These are phyloP conservation scores for Citrus hindsii DNA, from an alignment of 345 rosid genomes.

Conservation along the genomic window DNA sequence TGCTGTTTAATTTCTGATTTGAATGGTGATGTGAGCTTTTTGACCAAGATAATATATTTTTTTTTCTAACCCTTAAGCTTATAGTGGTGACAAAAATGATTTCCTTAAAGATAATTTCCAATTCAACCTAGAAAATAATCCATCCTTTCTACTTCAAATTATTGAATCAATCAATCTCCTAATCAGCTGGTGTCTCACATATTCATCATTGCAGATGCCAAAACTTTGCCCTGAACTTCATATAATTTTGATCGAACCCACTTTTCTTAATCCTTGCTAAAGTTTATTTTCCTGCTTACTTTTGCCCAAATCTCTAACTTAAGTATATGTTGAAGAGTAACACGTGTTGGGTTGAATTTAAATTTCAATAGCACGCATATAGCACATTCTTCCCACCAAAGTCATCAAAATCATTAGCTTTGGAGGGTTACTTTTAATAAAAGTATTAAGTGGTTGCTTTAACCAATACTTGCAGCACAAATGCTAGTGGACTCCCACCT, in stretches of 20 bases:
- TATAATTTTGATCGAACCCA: neutral
- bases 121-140: neutral
- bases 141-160: neutral
- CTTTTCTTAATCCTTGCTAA: neutral
- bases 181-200: neutral
- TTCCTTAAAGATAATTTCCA: neutral
- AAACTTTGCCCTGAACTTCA: neutral
- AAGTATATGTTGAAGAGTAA: neutral
- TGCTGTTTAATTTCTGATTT: neutral
- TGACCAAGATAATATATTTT: neutral
- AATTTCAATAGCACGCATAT: neutral
- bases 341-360: slow-evolving; percentile 20
- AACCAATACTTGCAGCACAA: slow-evolving; percentile 42
- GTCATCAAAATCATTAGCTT: slow-evolving; percentile 10
- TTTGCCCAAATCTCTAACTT: neutral
- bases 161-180: neutral
- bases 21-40: neutral
- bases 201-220: slow-evolving; percentile 9
- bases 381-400: slow-evolving; percentile 5
- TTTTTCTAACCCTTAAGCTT: neutral
- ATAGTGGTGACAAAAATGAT: slow-evolving; percentile 4
- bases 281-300: neutral
- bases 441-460: slow-evolving; percentile 30
- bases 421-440: neutral
- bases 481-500: slow-evolving; percentile 71